Base-by-base conservation (phyloP, 371 early-diverging fungal genomes). In the Lichtheimia corymbifera region DNA sequence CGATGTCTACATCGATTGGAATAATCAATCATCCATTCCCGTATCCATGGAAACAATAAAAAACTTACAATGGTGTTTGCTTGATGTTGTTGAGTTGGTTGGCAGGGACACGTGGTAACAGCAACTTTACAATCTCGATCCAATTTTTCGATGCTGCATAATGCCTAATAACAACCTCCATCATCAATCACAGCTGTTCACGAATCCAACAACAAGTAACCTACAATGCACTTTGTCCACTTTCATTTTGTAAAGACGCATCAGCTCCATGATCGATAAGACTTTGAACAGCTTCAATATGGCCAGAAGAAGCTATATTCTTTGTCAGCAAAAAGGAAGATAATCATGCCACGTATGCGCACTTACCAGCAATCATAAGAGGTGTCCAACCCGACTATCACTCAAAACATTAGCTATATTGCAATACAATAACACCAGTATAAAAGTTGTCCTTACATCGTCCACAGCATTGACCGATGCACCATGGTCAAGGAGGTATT, bases 401-500 rank as follows among this genome's bases (percentile, higher is more conserved):
- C 35, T 1, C 35, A 4, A 35, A 35, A 27, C 52, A 52, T 20
- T 18, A 24, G 27, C 24, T 42, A 24, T n/a, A 52, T 30, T 11
- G 25, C 49, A 17, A 17, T 45, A 24, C 15, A 27, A 24, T 11
- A 27, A 43, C 35, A 27, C 25, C 11, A 25, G 41, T 13, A 7
- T 17, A 56, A 59, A 11, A 47, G n/a, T 28, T 53, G 43, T 30
- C 11, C 24, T 65, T 73, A 80, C 85, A 63, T 87, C 85, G 65
- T 87, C 87, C 27, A 58, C 59, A 5, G 53, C 76, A 64, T 89
- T 77, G 14, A 87, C 72, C 35, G 74, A 66, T 0, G 86, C 85
- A 13, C 83, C 84, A 28, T 84, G 71, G 12, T 77, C 71, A 0
- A 95, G 55, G 43, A 95, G 76, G 61, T 82, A 91, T 35, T 86